A percentile compares a stretch with the other conserved stretches of the same genome.
Evolutionary conservation across 108 stramenopile species (phyloP).

Genomic region (Phaeodactylum tricornutum): DNA sequence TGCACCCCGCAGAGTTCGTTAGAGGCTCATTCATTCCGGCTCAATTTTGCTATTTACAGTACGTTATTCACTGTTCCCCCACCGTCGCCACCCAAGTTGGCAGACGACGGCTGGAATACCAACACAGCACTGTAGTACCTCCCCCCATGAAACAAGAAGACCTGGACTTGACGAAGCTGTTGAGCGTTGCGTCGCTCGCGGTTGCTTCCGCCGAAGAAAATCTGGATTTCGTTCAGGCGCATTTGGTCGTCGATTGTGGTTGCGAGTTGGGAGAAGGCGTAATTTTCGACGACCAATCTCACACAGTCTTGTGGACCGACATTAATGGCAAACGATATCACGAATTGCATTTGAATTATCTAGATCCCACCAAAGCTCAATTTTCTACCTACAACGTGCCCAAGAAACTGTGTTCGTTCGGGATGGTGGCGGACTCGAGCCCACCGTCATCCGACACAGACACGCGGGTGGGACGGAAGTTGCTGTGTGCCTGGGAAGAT

Average conservation of each 20-base stretch:
- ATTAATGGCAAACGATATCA: conserved; percentile 27
- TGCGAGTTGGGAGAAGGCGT: conserved; percentile 32
- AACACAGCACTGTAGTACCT: not conserved
- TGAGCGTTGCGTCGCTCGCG: not conserved
- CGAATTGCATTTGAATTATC: conserved; percentile 13
- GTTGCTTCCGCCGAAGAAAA: too few species aligned
- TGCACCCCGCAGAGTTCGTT: too few species aligned
- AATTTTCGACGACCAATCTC: conserved; percentile 22
- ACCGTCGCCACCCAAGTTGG: not conserved
- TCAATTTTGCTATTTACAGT: too few species aligned
- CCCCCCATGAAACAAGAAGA: not conserved
- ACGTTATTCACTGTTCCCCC: too few species aligned
- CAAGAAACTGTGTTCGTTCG: conserved; percentile 27
- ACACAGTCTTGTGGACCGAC: conserved; percentile 18
- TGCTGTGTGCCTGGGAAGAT: conserved; percentile 40
- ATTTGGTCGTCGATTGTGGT: conserved; percentile 13
- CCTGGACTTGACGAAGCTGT: not conserved
- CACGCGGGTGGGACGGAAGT: conserved; percentile 4
- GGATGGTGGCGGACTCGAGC: too few species aligned
- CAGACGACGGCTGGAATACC: not conserved
- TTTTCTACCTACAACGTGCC: conserved; percentile 11
- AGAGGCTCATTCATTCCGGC: too few species aligned
- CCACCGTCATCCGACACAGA: too few species aligned
- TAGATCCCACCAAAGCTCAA: not conserved
- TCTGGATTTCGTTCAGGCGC: conserved; percentile 12